Base-by-base conservation (phyloP, 345 rosid species). In the Salix arbutifolia region DNA sequence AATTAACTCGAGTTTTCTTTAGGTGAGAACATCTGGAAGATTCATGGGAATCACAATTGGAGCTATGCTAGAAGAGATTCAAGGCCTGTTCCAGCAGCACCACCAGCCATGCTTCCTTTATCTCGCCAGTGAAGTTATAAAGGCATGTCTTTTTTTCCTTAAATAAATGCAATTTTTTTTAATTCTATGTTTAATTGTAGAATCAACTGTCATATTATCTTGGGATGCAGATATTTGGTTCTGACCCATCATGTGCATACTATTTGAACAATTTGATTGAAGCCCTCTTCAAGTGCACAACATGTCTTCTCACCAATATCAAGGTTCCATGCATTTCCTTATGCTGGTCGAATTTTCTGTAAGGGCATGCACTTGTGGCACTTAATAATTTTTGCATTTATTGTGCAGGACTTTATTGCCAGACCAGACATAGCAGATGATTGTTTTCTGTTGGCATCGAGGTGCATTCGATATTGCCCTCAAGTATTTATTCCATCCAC, bases 61-160 rank as follows among this genome's bases (percentile, higher is more conserved):
- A 78, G 97, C 89, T 72, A 94, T 94, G 91, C 91, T 96, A 46
- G 94, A 89, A 83, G 97, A 94, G 83, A 93, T 96, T 56, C 98
- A 96, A 70, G 90, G 86, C 82, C 90, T 91, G 60, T 96, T 90
- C 86, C 97, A 89, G 79, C 97, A 87, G 78, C 97, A 94, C 66
- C 97, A 94, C 83, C 99, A 96, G 83, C 94, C 99, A 6, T 96
- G 98, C 88, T 96, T 96, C 88, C 99, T 96, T 62, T 96, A 96
- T 78, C 92, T 96, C 67, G 91, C 98, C 52, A 96, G 99, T 83
- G 99, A 96, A 88, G 99, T 96, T 81, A 96, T 96, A 78, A 96
- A 92, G 94, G 99, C 90, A 74, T 56, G 28, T n/a, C 37, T n/a
- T 38, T 67, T 72, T 69, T 38, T 53, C 52, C 50, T 78, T 65